Percentiles rank a stretch among this genome's conserved stretches.
Evolutionary conservation across 1,284 basidiomycete species (phyloP).

Genomic region (Lignosus rhinocerotis): DNA sequence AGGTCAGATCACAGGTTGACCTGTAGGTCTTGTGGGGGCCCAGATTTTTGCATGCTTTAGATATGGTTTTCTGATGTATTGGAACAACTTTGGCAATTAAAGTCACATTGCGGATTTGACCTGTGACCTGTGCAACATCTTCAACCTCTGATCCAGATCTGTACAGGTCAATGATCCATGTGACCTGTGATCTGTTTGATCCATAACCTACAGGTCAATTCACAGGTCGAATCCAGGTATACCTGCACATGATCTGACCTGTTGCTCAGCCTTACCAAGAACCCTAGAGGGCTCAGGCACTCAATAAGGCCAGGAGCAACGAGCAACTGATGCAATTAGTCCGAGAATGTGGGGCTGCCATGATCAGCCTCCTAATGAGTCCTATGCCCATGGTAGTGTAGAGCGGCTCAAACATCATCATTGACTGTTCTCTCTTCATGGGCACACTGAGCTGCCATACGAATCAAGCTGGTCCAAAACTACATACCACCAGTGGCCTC

Average conservation of each 20-base stretch:
- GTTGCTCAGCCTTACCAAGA: background rate
- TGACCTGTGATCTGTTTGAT: background rate
- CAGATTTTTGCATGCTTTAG: background rate
- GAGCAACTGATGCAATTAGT: too few species aligned
- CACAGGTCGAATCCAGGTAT: background rate
- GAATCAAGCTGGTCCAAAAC: too few species aligned
- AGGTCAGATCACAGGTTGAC: background rate
- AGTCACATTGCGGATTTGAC: background rate
- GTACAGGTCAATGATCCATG: background rate
- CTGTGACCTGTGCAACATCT: background rate
- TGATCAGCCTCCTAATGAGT: too few species aligned
- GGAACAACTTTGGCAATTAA: background rate
- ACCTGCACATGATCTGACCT: background rate
- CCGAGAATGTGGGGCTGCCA: too few species aligned
- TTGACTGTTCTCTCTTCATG: too few species aligned
- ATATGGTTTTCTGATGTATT: background rate
- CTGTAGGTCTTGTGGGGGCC: background rate
- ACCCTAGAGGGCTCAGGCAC: too few species aligned
- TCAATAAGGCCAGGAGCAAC: too few species aligned
- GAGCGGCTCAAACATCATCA: too few species aligned
- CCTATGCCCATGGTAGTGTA: too few species aligned
- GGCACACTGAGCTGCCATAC: too few species aligned
- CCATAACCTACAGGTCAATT: background rate
- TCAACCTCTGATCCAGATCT: background rate
- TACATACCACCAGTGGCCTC: too few species aligned